Conservation (phyloP, 495 filamentous ascomycete genomes). For the Penicillium roqueforti region DNA sequence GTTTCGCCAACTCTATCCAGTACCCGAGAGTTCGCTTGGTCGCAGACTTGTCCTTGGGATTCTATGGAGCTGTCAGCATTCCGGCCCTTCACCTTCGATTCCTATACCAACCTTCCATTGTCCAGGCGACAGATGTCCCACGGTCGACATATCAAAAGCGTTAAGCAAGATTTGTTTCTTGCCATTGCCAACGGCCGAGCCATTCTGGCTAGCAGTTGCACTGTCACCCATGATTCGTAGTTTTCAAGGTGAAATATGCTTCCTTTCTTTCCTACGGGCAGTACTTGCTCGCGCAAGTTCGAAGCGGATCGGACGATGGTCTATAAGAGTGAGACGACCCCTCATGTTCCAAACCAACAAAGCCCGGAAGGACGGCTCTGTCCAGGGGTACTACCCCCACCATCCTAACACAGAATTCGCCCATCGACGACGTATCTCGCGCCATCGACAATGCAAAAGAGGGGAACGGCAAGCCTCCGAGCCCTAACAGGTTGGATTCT, state of each 20-base stretch:
- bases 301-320: not conserved
- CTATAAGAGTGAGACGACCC: not conserved
- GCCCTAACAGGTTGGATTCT: not conserved
- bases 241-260: not conserved
- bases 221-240: constrained; percentile 19
- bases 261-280: not conserved
- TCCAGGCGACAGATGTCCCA: constrained; percentile 61
- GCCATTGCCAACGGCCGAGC: constrained; percentile 11
- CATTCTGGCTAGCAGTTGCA: constrained; percentile 5
- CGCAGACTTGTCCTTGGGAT: constrained; percentile 52
- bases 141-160: constrained; percentile 59
- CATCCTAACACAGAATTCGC: constrained; percentile 2
- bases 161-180: constrained; percentile 63
- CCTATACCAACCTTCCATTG: constrained; percentile 51
- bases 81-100: not conserved
- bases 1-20: constrained; percentile 57
- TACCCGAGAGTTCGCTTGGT: constrained; percentile 54
- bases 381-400: not conserved
- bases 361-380: not conserved
- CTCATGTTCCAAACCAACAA: not conserved
- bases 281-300: not conserved
- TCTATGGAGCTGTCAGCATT: constrained; percentile 30
- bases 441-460: constrained; percentile 12
- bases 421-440: constrained; percentile 12
- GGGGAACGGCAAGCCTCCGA: constrained; percentile 8